Conservation (phyloP, 176 grass and related monocot species). For the Carex scoparia region DNA sequence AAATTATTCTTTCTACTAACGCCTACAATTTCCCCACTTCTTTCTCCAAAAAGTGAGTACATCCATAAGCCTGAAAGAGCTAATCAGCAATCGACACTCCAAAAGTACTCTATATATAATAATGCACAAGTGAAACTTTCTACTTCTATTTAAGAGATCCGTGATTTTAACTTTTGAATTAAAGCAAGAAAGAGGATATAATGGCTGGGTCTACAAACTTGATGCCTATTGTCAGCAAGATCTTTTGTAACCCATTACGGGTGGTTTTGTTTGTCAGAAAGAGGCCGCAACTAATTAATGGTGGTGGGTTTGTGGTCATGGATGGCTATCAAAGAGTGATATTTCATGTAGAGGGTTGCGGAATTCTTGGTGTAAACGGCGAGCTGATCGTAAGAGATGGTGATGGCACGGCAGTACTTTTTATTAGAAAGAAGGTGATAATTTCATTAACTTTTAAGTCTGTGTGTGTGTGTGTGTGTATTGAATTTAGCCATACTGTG, state of each 20-base stretch:
- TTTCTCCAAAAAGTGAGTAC: not conserved
- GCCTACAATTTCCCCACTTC: constrained; percentile 17
- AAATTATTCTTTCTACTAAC: constrained; percentile 17
- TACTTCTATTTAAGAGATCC: not conserved
- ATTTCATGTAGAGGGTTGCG: constrained; percentile 79
- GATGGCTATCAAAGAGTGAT: constrained; percentile 41
- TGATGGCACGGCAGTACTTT: constrained; percentile 55
- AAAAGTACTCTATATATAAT: constrained; percentile 39
- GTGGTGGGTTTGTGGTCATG: constrained; percentile 71
- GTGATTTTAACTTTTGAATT: constrained; percentile 7
- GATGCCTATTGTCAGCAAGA: constrained; percentile 71
- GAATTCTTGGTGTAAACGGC: constrained; percentile 53
- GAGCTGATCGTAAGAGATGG: constrained; percentile 62
- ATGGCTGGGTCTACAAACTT: constrained; percentile 52
- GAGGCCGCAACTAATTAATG: constrained; percentile 51
- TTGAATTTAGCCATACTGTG: not conserved
- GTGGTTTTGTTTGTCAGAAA: constrained; percentile 55
- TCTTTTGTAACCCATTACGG: constrained; percentile 55
- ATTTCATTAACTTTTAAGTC: not conserved
- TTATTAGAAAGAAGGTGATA: constrained; percentile 69
- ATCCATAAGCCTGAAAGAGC: constrained; percentile 31
- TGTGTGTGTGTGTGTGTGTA: not conserved
- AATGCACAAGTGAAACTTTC: constrained; percentile 11
- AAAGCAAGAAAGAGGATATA: constrained; percentile 12
- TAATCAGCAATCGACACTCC: constrained; percentile 30